Evolutionary conservation across 2,329 filamentous ascomycete genomes (phyloP), one percentile per base, ranked within the genome.

Genomic region (Rhynchosporium graminicola): DNA sequence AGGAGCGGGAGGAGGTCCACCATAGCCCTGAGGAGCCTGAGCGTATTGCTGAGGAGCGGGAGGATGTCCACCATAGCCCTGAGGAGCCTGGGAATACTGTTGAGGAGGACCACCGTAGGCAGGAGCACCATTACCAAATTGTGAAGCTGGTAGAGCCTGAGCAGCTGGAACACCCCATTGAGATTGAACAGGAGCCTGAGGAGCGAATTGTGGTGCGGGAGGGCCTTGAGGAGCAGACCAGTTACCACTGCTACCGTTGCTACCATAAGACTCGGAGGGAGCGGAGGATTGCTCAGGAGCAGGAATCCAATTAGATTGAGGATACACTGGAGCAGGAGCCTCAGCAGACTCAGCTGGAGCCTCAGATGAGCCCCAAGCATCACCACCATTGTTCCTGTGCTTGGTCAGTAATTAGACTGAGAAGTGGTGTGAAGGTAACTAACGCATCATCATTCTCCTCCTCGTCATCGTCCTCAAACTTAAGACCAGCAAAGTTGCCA

Each of bases 381-480:
- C 50, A 52, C 31, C 15, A 52, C 50, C 50, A n/a, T 6, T n/a
- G 31, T 52, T 33, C 10, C 50, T 52, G 26, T 38, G 6, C 7
- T 20, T 38, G 10, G n/a, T 52, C 7, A 52, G 50, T 33, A 38
- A 38, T 20, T 52, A 33, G 15, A 20, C 26, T 20, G 42, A n/a
- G 33, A 52, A 36, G 48, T 26, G n/a, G 33, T 10, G 15, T 38
- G 3, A 3, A 28, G 8, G 12, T 10, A 38, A 38, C 50, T 52
- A 38, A 52, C 50, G 13, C 20, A 20, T 20, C 20, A 20, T 20
- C 56, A 65, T 38, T 52, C n/a, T 66, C 66, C 15, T 62, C 68
- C 9, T 64, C 60, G 7, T 59, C 60, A 1, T 40, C 66, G n/a
- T 61, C 61, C 55, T 70, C 70, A 38, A 71, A 73, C 40, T 70